A percentile compares a stretch with the other conserved stretches of the same genome.
These are phyloP conservation scores for Cystobasidiaceae sp. DNA, from an alignment of 1,284 basidiomycete genomes.

Conservation along the genomic window DNA sequence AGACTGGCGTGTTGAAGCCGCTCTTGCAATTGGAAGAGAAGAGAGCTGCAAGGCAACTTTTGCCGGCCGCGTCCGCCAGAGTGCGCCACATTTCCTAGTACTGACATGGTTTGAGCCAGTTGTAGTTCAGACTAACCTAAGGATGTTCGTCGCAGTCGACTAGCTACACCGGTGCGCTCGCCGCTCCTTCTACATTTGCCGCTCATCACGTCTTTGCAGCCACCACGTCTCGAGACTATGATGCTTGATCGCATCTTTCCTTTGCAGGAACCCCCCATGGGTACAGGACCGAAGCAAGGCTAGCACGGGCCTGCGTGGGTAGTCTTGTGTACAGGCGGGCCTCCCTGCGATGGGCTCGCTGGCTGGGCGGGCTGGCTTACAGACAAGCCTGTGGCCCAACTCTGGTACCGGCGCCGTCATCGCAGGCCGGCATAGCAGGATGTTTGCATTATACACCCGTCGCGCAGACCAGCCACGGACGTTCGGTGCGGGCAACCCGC, in stretches of 20 bases:
- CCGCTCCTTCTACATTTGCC: too few species aligned
- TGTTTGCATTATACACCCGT: slow-evolving; percentile 48
- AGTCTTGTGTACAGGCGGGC: too few species aligned
- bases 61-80: neutral
- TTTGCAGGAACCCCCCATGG: too few species aligned
- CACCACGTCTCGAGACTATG: too few species aligned
- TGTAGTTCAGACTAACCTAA: neutral
- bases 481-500: slow-evolving; percentile 40
- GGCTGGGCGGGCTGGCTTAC: neutral
- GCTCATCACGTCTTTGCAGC: too few species aligned
- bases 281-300: too few species aligned
- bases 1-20: slow-evolving; percentile 23
- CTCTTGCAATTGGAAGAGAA: slow-evolving; percentile 13
- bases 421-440: slow-evolving; percentile 34
- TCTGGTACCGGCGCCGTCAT: neutral
- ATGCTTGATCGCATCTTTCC: too few species aligned
- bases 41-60: neutral
- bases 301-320: too few species aligned
- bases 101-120: neutral
- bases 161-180: too few species aligned
- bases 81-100: neutral
- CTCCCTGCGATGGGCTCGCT: slow-evolving; percentile 5
- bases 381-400: neutral
- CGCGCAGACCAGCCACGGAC: slow-evolving; percentile 48
- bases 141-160: too few species aligned